Evolutionary conservation across 345 rosid species (phyloP).

Genomic region (Eucalyptus polyanthemos): DNA sequence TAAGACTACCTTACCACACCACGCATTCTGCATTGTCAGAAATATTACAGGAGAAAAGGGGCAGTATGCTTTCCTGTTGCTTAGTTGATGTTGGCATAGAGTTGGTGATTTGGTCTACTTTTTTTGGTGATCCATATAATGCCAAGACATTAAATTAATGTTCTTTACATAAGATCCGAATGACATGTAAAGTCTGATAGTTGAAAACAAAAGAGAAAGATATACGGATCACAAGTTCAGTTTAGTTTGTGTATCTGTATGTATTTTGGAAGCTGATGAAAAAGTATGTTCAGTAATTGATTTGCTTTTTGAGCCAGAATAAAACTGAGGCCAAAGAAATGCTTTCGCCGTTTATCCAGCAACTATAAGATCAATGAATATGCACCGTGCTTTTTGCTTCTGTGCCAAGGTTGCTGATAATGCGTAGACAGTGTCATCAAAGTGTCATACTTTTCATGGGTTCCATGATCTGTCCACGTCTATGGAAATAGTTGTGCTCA

Average conservation of each 20-base stretch:
- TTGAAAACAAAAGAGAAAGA: background rate
- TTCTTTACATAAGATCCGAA: background rate
- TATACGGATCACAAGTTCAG: background rate
- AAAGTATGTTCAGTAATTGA: background rate
- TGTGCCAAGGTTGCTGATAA: slow-evolving; percentile 61
- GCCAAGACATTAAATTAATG: background rate
- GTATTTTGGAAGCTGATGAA: background rate
- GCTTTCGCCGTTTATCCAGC: background rate
- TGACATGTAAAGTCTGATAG: background rate
- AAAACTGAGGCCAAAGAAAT: background rate
- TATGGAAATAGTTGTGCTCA: slow-evolving; percentile 21
- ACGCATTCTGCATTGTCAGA: too few species aligned
- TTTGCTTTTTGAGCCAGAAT: background rate
- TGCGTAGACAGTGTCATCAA: slow-evolving; percentile 93
- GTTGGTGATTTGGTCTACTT: background rate
- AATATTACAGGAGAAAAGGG: background rate
- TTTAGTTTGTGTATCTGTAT: background rate
- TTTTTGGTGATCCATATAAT: background rate
- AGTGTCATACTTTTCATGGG: slow-evolving; percentile 92
- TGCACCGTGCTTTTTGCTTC: background rate
- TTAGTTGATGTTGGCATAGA: background rate
- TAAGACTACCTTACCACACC: too few species aligned
- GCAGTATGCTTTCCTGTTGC: background rate
- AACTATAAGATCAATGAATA: background rate
- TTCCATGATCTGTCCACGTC: slow-evolving; percentile 84